Base-by-base conservation (phyloP, 768 basidiomycete genomes). In the Holtermannia corniformis region DNA sequence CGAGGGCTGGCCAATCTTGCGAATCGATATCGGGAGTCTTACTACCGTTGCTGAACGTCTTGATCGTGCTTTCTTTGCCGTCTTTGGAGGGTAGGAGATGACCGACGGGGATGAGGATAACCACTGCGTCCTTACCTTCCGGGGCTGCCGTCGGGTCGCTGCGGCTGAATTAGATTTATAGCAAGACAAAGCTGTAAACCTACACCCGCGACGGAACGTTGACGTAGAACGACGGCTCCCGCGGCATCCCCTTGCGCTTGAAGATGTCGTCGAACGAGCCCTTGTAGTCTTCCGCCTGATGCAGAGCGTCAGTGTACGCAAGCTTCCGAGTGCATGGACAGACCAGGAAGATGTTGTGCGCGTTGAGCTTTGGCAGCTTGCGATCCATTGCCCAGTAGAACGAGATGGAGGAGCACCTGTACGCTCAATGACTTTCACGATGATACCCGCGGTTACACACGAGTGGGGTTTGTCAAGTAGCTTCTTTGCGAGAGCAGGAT, bases 221-320 rank as follows among this genome's bases (percentile, higher is more conserved):
- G 59, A 76, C 73, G 64, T 76, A 74, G 65, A 76, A 76, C 13
- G 69, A 72, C 3, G 75, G 74, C 44, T 76, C 75, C 26, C 67
- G 59, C 2, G 75, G 75, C 61, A 76, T 70, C 23, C 63, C 60
- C 48, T 73, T 67, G 10, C 68, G 58, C 28, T 74, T 68, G 67
- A 76, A 76, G 56, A 76, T 76, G 32, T 69, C 67, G 50, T 75
- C 75, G 62, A 76, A 76, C 4, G 72, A 75, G 44, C 67, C 74
- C 57, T 72, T 65, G 59, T 75, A 76, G 47, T 74, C 71, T 44
- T 75, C 74, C 1, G 75, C 75, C 59, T 64, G 55, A 13, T 42
- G 32, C n/a, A n/a, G 44, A 22, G 44, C 22, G 47, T 64, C 40
- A 58, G 51, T 37, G 19, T 2, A 23, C 4, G 12, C 19, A 26